A percentile compares a stretch with the other conserved stretches of the same genome.
These are phyloP conservation scores for Cryptosporidium xiaoi DNA, from an alignment of 169 alveolate genomes.

Conservation along the genomic window DNA sequence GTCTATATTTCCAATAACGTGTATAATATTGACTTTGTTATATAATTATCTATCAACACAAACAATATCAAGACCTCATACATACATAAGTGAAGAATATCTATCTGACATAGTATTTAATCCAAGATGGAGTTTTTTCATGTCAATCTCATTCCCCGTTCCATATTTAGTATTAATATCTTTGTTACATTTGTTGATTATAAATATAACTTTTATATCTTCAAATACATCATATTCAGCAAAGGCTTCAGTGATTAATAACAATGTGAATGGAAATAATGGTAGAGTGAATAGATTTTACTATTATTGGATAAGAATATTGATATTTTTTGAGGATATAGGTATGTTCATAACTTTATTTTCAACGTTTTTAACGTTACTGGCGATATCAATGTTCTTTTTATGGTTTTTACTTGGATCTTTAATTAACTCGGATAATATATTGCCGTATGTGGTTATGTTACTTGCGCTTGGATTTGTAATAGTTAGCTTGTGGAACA, in stretches of 20 bases:
- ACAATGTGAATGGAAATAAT: background rate
- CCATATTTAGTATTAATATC: conserved; percentile 39
- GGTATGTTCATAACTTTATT: conserved; percentile 73
- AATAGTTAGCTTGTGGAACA: conserved; percentile 75
- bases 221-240: conserved; percentile 28
- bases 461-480: conserved; percentile 76
- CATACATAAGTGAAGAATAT: conserved; percentile 10
- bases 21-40: conserved; percentile 24
- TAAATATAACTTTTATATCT: conserved; percentile 37
- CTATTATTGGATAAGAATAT: conserved; percentile 19
- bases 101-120: conserved; percentile 42
- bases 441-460: conserved; percentile 80
- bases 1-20: conserved; percentile 59
- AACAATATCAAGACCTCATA: conserved; percentile 29
- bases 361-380: conserved; percentile 51
- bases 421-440: conserved; percentile 78
- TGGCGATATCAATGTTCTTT: conserved; percentile 71
- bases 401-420: conserved; percentile 80
- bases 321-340: conserved; percentile 36
- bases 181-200: conserved; percentile 23
- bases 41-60: conserved; percentile 45
- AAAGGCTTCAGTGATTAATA: background rate
- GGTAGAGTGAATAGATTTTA: background rate
- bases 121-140: conserved; percentile 59
- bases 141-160: conserved; percentile 45